Evolutionary conservation across 345 rosid species (phyloP).

Genomic region (Pelargonium nanum): DNA sequence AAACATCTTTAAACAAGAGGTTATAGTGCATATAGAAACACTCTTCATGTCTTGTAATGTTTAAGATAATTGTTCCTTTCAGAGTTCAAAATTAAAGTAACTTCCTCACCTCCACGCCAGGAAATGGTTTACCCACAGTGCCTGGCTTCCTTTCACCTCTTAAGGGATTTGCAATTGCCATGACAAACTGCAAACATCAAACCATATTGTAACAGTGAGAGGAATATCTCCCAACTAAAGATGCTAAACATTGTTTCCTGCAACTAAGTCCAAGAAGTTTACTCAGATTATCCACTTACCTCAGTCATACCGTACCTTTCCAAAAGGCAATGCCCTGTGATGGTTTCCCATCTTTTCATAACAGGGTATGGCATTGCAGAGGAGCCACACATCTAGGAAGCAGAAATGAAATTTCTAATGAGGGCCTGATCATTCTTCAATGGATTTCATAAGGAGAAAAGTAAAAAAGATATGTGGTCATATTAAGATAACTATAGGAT

Average conservation of each 20-base stretch:
- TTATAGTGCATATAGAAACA: not conserved
- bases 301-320: constrained; percentile 99
- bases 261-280: not conserved
- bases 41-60: not conserved
- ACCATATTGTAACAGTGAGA: constrained; percentile 4
- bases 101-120: constrained; percentile 75
- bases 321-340: constrained; percentile 89
- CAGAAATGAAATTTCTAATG: not conserved
- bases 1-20: too few relatives aligned
- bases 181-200: constrained; percentile 55
- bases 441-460: constrained; percentile 1
- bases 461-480: not conserved
- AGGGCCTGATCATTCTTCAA: not conserved
- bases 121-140: constrained; percentile 93
- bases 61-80: not conserved
- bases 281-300: constrained; percentile 27
- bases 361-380: constrained; percentile 92
- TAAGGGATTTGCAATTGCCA: constrained; percentile 91
- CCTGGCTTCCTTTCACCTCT: constrained; percentile 72
- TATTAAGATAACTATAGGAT: not conserved
- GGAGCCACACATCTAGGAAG: constrained; percentile 82
- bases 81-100: not conserved
- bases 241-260: not conserved
- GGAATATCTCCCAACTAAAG: not conserved
- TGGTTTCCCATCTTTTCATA: constrained; percentile 89